Evolutionary conservation across 1,284 basidiomycete genomes (phyloP), one percentile per base, ranked within the genome.

Genomic region (Inonotus hispidus): DNA sequence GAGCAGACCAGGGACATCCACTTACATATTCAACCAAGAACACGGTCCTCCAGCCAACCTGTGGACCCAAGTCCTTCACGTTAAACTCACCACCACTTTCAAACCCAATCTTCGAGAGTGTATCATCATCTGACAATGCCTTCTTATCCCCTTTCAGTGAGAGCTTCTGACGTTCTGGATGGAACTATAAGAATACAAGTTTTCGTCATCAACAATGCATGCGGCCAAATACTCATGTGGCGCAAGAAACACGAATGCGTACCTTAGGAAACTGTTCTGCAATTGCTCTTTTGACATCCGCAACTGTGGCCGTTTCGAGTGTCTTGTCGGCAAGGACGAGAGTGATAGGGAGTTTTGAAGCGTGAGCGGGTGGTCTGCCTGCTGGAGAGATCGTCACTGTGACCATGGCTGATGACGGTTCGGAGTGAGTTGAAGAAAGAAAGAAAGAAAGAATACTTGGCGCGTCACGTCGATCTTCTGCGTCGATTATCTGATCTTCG

Each of bases 21-120:
- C 90, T 68, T 73, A 93, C 94, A 68, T 96, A 97, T 93, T 97
- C 94, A 59, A 90, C 79, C 53, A 96, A 71, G 72, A 92, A 97
- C 21, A 96, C 90, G 0, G 87, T 88, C 68, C 80, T 82, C 91
- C 94, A 97, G 62, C 84, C 82, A 56, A 95, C 78, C 73, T 98
- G 95, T 16, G 87, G 82, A 0, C 95, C 95, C 41, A 97, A 76
- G 74, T 98, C 95, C 74, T 96, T 96, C 65, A 95, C 79, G 27
- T 83, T 72, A 53, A 95, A 71, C 57, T 87, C 84, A 16, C 79
- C 82, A 13, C 80, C 82, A 27, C 85, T 80, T 10, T 68, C 69
- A 7, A 92, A 69, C 1, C 82, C 84, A 38, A 83, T 81, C 27
- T 82, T 80, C 7, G 71, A 73, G 29, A 95, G 73, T 19, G 79